Conservation (phyloP, 805 yeast genomes). For the Lipomyces spencermartinsiae region DNA sequence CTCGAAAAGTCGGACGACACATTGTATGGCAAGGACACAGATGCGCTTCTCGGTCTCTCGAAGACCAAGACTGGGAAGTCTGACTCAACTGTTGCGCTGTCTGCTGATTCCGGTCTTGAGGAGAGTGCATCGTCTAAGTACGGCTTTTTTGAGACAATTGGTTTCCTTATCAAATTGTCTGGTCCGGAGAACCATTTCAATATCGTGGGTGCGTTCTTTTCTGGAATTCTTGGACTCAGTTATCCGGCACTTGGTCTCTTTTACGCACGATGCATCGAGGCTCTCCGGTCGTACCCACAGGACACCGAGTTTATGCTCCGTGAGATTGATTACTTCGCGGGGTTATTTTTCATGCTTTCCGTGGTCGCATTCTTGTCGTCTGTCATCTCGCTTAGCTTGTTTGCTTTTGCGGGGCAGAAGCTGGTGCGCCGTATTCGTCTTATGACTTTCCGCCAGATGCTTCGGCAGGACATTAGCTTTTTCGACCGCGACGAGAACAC, state of each 20-base stretch:
- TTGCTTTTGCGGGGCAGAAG: conserved; percentile 44
- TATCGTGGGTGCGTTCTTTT: conserved; percentile 17
- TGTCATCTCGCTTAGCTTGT: conserved; percentile 35
- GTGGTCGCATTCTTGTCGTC: conserved; percentile 19
- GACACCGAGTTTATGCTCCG: conserved; percentile 25
- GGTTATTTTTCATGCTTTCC: conserved; percentile 29
- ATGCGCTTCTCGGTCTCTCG: conserved; percentile 6
- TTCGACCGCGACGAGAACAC: conserved; percentile 48
- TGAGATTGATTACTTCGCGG: conserved; percentile 23
- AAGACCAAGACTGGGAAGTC: conserved; percentile 21
- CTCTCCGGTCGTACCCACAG: conserved; percentile 22
- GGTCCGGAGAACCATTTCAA: conserved; percentile 19
- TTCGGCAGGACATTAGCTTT: conserved; percentile 49
- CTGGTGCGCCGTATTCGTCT: conserved; percentile 47
- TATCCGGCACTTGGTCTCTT: conserved; percentile 31
- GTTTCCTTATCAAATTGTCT: conserved; percentile 15
- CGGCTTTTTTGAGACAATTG: neutral
- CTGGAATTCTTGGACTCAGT: conserved; percentile 24
- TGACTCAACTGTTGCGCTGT: conserved; percentile 10
- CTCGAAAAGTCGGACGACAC: neutral
- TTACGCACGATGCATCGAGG: conserved; percentile 30
- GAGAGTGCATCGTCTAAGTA: conserved; percentile 2
- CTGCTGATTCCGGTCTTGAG: conserved; percentile 4
- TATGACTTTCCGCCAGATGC: conserved; percentile 45
- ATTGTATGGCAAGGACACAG: neutral